Evolutionary conservation across 768 basidiomycete genomes (phyloP).

Genomic region (Auriscalpium vulgare): DNA sequence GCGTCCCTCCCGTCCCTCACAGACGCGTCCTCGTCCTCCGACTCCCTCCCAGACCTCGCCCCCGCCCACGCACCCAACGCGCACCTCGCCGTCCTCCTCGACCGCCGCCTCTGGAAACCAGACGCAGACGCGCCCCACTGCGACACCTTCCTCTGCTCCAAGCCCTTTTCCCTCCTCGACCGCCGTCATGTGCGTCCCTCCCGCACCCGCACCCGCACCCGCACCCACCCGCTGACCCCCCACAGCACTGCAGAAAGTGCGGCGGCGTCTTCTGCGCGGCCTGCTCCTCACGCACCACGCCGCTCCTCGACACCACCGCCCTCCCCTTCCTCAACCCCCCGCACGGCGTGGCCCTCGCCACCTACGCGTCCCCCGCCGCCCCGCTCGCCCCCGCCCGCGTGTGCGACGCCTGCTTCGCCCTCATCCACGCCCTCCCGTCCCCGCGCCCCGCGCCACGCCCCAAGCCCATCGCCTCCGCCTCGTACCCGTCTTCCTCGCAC

Average conservation of each 20-base stretch:
- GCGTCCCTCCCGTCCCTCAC: conserved; percentile 18
- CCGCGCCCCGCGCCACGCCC: conserved; percentile 27
- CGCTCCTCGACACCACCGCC: conserved; percentile 65
- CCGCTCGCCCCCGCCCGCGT: conserved; percentile 55
- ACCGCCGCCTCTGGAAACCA: conserved; percentile 69
- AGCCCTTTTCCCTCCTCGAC: conserved; percentile 58
- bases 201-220: background rate
- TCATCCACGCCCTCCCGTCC: conserved; percentile 51
- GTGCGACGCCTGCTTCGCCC: conserved; percentile 72
- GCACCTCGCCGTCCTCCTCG: conserved; percentile 71
- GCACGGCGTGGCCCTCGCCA: conserved; percentile 49
- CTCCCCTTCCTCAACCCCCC: conserved; percentile 69
- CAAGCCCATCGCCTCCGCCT: conserved; percentile 10
- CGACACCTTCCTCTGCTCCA: conserved; percentile 68
- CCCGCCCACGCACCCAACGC: conserved; percentile 37
- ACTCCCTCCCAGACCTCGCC: conserved; percentile 13
- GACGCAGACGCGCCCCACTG: conserved; percentile 55
- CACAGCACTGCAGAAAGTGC: conserved; percentile 77
- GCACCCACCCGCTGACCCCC: background rate
- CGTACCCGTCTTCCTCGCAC: conserved; percentile 21
- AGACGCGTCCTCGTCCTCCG: conserved; percentile 19
- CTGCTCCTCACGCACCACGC: conserved; percentile 52
- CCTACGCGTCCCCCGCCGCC: conserved; percentile 50
- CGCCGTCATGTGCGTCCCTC: conserved; percentile 59
- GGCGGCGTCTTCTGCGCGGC: conserved; percentile 67